phyloP scores from a whole-genome alignment of 805 yeast species.

The Vanderwaltozyma tropicalis region DNA sequence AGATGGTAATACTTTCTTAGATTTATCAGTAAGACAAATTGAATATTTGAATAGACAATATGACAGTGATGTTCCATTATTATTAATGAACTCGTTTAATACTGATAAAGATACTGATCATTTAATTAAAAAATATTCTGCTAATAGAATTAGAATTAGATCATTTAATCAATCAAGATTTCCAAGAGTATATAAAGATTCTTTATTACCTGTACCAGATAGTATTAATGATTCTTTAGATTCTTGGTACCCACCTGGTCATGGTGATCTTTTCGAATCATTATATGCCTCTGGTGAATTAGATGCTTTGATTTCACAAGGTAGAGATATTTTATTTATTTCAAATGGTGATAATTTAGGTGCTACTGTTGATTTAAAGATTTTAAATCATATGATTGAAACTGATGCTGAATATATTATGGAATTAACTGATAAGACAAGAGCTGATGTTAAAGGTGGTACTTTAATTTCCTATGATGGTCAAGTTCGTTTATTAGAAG shows the following conservation, averaged over 20 bases:
- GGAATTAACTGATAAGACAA: slow-evolving; percentile 97
- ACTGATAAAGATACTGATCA: slow-evolving; percentile 88
- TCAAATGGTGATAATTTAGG: slow-evolving; percentile 98
- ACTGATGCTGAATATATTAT: slow-evolving; percentile 88
- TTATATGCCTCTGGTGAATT: slow-evolving; percentile 84
- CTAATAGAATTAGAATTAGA: slow-evolving; percentile 88
- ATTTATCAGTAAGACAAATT: slow-evolving; percentile 91
- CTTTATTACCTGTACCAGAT: slow-evolving; percentile 90
- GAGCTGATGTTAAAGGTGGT: slow-evolving; percentile 99
- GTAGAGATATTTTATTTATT: slow-evolving; percentile 89
- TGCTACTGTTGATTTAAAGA: slow-evolving; percentile 90
- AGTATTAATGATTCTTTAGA: slow-evolving; percentile 60
- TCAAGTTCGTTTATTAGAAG: slow-evolving; percentile 85
- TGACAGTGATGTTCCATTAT: slow-evolving; percentile 88
- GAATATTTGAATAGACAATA: slow-evolving; percentile 85
- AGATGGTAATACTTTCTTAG: slow-evolving; percentile 95
- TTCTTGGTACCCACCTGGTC: slow-evolving; percentile 99
- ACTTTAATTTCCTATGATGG: slow-evolving; percentile 95
- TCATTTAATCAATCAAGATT: slow-evolving; percentile 97
- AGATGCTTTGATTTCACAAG: slow-evolving; percentile 80
- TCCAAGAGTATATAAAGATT: slow-evolving; percentile 92
- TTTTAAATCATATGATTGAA: slow-evolving; percentile 86
- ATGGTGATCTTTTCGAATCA: slow-evolving; percentile 93
- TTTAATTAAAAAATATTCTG: slow-evolving; percentile 91
- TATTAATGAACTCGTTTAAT: slow-evolving; percentile 97